Conservation (phyloP, 2,329 filamentous ascomycete species). For the Canariomyces notabilis region DNA sequence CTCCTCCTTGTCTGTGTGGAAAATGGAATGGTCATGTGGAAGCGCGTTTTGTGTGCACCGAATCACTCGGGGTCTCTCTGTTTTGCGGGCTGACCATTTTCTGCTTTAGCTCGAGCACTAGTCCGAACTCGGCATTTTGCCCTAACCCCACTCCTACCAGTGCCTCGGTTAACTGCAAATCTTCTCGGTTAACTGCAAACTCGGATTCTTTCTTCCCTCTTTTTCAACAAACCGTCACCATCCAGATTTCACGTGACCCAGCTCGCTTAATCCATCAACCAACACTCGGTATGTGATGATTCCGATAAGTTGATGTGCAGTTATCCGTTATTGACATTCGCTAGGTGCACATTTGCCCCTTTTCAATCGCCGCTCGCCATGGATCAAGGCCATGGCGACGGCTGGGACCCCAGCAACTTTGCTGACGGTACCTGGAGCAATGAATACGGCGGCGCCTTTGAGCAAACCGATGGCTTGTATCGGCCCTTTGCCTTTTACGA, state of each 20-base stretch:
- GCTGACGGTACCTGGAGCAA: conserved; percentile 17
- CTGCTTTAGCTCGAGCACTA: conserved; percentile 5
- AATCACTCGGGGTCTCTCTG: neutral
- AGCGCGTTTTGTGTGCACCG: neutral
- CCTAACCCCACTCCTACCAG: neutral
- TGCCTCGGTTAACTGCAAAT: too few species aligned
- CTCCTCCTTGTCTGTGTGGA: neutral
- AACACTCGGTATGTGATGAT: conserved; percentile 6
- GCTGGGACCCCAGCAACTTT: conserved; percentile 21
- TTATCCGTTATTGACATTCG: conserved; percentile 4
- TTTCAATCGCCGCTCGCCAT: conserved; percentile 11
- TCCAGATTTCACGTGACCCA: neutral
- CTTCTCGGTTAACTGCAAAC: conserved; percentile 3
- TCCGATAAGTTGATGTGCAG: neutral
- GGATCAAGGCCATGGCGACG: conserved; percentile 20
- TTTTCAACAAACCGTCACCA: neutral
- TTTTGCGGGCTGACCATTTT: conserved; percentile 7
- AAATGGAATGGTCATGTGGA: neutral
- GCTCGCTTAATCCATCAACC: neutral
- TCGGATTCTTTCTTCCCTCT: conserved; percentile 2
- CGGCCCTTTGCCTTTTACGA: conserved; percentile 16
- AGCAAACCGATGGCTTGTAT: conserved; percentile 14
- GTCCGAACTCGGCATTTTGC: conserved; percentile 2
- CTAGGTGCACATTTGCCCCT: conserved; percentile 15
- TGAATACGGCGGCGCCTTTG: conserved; percentile 15